These are phyloP conservation scores for Neoarthrinium moseri DNA, from an alignment of 2,329 filamentous ascomycete species.

Conservation along the genomic window DNA sequence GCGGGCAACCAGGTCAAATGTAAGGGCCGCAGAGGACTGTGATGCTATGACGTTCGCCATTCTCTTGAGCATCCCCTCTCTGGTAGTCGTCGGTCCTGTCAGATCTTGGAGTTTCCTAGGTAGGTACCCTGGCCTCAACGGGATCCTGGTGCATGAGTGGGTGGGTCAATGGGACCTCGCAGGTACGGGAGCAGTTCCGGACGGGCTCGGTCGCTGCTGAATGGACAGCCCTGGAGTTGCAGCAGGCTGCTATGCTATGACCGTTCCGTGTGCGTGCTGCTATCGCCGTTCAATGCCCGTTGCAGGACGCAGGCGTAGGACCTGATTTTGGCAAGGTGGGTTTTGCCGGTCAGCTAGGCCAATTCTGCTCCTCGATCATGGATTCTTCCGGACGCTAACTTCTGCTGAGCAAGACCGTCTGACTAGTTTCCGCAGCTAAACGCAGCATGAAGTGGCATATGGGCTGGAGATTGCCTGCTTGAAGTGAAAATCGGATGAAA, in stretches of 20 bases:
- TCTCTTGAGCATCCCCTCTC: conserved; percentile 28
- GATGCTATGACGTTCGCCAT: conserved; percentile 51
- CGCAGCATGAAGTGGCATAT: background rate
- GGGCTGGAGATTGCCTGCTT: background rate
- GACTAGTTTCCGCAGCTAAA: background rate
- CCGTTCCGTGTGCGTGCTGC: background rate
- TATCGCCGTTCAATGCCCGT: too few relatives aligned
- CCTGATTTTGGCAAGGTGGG: too few relatives aligned
- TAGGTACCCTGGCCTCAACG: background rate
- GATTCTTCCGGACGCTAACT: too few relatives aligned
- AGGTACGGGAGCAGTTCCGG: too few relatives aligned
- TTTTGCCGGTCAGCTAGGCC: too few relatives aligned
- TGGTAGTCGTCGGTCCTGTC: background rate
- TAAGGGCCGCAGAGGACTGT: conserved; percentile 62
- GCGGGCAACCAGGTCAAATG: conserved; percentile 72
- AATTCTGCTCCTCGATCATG: too few relatives aligned
- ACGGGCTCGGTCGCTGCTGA: too few relatives aligned
- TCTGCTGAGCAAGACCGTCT: too few relatives aligned
- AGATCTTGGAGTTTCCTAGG: background rate
- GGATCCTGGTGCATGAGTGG: background rate
- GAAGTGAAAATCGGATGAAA: conserved; percentile 1
- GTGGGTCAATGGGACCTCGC: conserved; percentile 4
- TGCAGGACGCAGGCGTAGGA: too few relatives aligned
- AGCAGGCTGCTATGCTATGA: background rate
- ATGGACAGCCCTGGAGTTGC: background rate